Evolutionary conservation across 225 moss, liverwort and hornwort species (phyloP).

Genomic region (Pseudoscleropodium purum): DNA sequence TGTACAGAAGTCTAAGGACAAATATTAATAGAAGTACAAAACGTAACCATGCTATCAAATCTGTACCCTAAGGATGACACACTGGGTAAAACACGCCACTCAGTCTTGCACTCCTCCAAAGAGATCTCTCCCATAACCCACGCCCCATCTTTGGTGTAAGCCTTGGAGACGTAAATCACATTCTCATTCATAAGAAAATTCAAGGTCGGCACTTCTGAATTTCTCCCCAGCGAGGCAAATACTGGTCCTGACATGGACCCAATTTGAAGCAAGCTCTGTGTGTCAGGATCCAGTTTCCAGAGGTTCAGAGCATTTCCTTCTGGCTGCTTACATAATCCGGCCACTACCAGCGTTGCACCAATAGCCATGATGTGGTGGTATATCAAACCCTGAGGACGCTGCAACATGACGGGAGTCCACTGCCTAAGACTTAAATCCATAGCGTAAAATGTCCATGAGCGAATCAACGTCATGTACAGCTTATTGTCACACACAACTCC

Average conservation of each 20-base stretch:
- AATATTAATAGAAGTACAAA: constrained; percentile 32
- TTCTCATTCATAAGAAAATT: constrained; percentile 29
- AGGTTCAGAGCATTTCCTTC: constrained; percentile 15
- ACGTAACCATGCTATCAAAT: constrained; percentile 34
- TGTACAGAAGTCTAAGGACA: background rate
- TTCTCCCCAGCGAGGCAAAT: constrained; percentile 6
- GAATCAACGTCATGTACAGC: constrained; percentile 25
- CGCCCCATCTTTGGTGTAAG: background rate
- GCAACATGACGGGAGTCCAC: constrained; percentile 13
- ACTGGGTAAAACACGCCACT: constrained; percentile 24
- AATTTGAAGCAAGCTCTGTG: constrained; percentile 16
- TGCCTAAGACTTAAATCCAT: constrained; percentile 11
- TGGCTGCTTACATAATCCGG: constrained; percentile 14
- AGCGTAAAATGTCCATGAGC: constrained; percentile 20
- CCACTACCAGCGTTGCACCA: constrained; percentile 18
- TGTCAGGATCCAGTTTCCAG: constrained; percentile 20
- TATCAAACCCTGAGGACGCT: constrained; percentile 16
- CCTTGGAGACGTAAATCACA: constrained; percentile 17
- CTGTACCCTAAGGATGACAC: constrained; percentile 26
- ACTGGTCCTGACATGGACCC: constrained; percentile 24
- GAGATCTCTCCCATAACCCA: constrained; percentile 25
- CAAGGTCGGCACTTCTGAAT: background rate
- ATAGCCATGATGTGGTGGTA: constrained; percentile 29
- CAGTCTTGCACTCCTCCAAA: constrained; percentile 8
- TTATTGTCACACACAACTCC: constrained; percentile 33